phyloP scores from a whole-genome alignment of 1,139 yeast genomes.

The Pichia sp. region DNA sequence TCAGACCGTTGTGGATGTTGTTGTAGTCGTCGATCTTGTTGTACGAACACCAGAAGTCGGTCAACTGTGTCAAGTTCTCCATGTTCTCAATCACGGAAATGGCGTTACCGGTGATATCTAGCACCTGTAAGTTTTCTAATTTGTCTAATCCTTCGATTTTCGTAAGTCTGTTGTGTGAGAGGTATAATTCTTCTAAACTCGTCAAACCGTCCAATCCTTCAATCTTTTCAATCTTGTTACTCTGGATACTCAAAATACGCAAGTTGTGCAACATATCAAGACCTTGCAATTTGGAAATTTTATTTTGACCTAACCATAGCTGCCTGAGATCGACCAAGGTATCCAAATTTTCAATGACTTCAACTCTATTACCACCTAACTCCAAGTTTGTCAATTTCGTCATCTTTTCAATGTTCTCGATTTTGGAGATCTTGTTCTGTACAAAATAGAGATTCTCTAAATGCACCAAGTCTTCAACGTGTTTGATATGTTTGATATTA shows the following conservation, averaged over 20 bases:
- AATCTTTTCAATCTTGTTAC: slow-evolving; percentile 74
- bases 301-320: slow-evolving; percentile 93
- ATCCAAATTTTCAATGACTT: slow-evolving; percentile 59
- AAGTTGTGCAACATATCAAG: slow-evolving; percentile 61
- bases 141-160: slow-evolving; percentile 78
- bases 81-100: slow-evolving; percentile 63
- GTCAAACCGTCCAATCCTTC: slow-evolving; percentile 77
- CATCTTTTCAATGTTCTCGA: slow-evolving; percentile 63
- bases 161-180: slow-evolving; percentile 81
- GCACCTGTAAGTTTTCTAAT: slow-evolving; percentile 61
- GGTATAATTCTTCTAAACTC: slow-evolving; percentile 79
- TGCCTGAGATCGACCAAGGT: slow-evolving; percentile 58
- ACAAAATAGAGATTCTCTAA: slow-evolving; percentile 78
- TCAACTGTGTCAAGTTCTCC: slow-evolving; percentile 61
- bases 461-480: slow-evolving; percentile 60
- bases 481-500: slow-evolving; percentile 83
- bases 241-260: slow-evolving; percentile 81
- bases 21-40: slow-evolving; percentile 69
- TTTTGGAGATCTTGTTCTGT: slow-evolving; percentile 79
- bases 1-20: slow-evolving; percentile 65
- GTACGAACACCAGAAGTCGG: slow-evolving; percentile 93
- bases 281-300: slow-evolving; percentile 64
- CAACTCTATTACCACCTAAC: slow-evolving; percentile 86
- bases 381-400: slow-evolving; percentile 69
- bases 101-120: slow-evolving; percentile 81